Base-by-base conservation (phyloP, 805 yeast species). In the Pichia nakasei region DNA sequence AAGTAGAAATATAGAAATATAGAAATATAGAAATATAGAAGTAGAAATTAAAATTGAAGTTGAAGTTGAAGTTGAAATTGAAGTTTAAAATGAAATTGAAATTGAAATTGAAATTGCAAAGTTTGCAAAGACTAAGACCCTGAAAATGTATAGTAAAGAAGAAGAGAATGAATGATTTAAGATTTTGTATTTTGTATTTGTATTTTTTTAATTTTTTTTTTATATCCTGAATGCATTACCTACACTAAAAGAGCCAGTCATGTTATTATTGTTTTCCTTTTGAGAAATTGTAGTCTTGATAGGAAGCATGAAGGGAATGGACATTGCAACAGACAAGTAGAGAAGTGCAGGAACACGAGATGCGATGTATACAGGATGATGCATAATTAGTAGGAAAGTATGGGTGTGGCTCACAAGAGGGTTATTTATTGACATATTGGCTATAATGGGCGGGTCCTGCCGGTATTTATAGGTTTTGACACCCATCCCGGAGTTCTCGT, bases 281-380 rank as follows among this genome's bases (percentile, higher is more conserved):
- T 45, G 37, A 18, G 45, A 46, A 8, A 60, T 47, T 6, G 66
- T 54, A 32, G 56, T 51, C 44, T 53, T 61, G 29, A 63, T 41
- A 15, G 67, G 67, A 34, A 63, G 40, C 37, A 63, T 48, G 44
- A 64, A 64, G 9, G 69, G 69, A 13, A 63, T 52, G 9, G 63
- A 55, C 37, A 64, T 47, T 15, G 66, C 67, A 22, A 63, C 48
- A 3, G 67, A 52, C 8, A 64, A 43, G 35, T 64, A 64, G 18
- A 58, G 51, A 31, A 61, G 48, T 18, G 63, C 64, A 5, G 56
- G 41, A 12, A 58, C 38, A 33, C 50, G 57, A 12, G 47, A 44
- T 13, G 42, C 17, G 18, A 19, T 21, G 20, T 45, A 27, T 11
- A 17, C 27, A 21, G 37, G 27, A 13, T n/a, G n/a, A 15, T 29